Base-by-base conservation (phyloP, 1,284 basidiomycete genomes). In the Erythrobasidium hasegawianum region DNA sequence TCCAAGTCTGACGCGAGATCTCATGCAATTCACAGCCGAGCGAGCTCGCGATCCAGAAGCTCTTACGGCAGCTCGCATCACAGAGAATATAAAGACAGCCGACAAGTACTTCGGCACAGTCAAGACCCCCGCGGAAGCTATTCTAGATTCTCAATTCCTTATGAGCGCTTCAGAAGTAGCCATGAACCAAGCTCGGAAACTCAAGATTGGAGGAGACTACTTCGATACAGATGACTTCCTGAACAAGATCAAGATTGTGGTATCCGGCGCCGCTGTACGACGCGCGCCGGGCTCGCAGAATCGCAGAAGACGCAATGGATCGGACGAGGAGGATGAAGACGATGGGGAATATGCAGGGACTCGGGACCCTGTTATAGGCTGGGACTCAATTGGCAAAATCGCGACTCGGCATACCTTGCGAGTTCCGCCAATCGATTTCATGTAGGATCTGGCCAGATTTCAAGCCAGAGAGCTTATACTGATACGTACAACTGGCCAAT, bases 191-290 rank as follows among this genome's bases (percentile, higher is more conserved):
- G 89, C 89, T 13, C 86, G 88, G 41, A 84, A 86, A n/a, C 85
- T 92, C 83, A 89, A 88, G 76, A 85, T 88, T 0, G 88, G 88
- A 60, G 83, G 83, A 0, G 86, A 87, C 55, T 84, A 85, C 16
- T 92, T 93, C 74, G 90, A 93, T 74, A 80, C 87, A 38, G 89
- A 90, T 68, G 89, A 92, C 68, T 91, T 90, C 71, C 80, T 93
- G 50, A 77, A 83, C 1, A 86, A 86, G 71, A 80, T 91, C 22
- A 78, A 86, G 54, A 82, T 79, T 10, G 87, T 84, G 71, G 86
- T 90, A 85, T 18, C 11, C 20, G 70, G 59, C 29, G 24, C 58
- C 59, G 69, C 71, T 18, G n/a, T 73, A 81, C 59, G 81, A 82
- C 73, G 22, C 47, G 57, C 72, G n/a, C n/a, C n/a, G 16, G 43